Evolutionary conservation across 768 basidiomycete genomes (phyloP), one percentile per base, ranked within the genome.

Genomic region (Amanita subjunquillea): DNA sequence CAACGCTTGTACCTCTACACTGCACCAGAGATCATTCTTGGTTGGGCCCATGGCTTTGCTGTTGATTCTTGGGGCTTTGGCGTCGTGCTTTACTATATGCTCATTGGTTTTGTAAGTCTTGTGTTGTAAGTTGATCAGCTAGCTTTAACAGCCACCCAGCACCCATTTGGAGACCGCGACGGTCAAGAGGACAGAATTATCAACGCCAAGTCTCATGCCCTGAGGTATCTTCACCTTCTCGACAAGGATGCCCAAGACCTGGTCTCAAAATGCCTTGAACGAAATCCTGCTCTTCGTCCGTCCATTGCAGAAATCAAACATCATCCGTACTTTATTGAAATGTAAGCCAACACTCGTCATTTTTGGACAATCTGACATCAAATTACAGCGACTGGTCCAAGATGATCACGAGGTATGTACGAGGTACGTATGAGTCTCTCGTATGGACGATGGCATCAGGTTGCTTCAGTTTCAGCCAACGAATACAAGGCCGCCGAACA

Each of bases 61-160:
- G 77, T 78, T 17, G 82, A 84, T 61, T 75, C 72, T 56, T 84
- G 82, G 81, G 73, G 74, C 0, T 79, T 82, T 55, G 82, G 80
- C 3, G 59, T 76, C 58, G 52, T 78, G 36, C 51, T 82, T 37
- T 74, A 72, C 54, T 77, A 72, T 55, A 72, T 82, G 71, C 61
- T 74, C 40, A 69, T 71, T 27, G 75, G 75, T 25, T 65, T 58
- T 59, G 80, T 79, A 50, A 59, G 48, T 54, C 8, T 15, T 3
- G 1, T 23, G 68, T 32, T 51, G 27, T 30, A 12, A 27, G 25
- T n/a, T 22, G 3, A 17, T 13, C 50, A 1, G n/a, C 42, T 42
- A 22, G 23, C n/a, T 3, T 13, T 13, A 45, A 29, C 27, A 40
- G 38, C 34, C 30, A 52, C 20, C 32, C 41, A 80, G 77, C 71